Conservation (phyloP, 129 eudicot species). For the Saposhnikovia divaricata region DNA sequence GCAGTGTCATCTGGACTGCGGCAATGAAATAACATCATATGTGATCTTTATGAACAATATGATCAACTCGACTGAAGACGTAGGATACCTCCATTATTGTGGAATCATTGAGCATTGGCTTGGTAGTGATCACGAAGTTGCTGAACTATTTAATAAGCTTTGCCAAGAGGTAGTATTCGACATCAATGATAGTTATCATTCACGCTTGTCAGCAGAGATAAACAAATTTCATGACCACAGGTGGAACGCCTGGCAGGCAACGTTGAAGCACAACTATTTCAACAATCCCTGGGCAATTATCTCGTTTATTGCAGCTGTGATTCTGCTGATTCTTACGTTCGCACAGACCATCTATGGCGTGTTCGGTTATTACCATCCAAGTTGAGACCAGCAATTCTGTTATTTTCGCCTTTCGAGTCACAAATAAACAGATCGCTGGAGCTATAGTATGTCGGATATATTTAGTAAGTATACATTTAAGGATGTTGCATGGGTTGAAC, state of each 20-base stretch:
- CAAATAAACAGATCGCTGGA: not conserved
- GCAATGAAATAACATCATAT: slow-evolving; percentile 64
- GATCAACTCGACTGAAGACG: slow-evolving; percentile 64
- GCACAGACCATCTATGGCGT: slow-evolving; percentile 54
- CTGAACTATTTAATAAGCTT: slow-evolving; percentile 59
- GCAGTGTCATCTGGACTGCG: slow-evolving; percentile 65
- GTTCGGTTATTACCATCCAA: slow-evolving; percentile 20
- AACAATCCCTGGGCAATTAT: slow-evolving; percentile 83
- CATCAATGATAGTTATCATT: slow-evolving; percentile 61
- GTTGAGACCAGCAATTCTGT: not conserved
- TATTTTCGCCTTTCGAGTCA: not conserved
- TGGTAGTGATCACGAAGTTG: slow-evolving; percentile 71
- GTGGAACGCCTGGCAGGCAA: slow-evolving; percentile 73
- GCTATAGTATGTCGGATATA: not conserved
- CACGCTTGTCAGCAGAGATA: slow-evolving; percentile 46
- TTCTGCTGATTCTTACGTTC: slow-evolving; percentile 50
- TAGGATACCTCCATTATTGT: slow-evolving; percentile 55
- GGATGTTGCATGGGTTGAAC: not conserved
- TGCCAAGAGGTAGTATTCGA: slow-evolving; percentile 77
- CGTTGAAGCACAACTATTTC: slow-evolving; percentile 61
- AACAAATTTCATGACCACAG: slow-evolving; percentile 49
- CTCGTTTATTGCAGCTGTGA: slow-evolving; percentile 69
- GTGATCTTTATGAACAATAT: slow-evolving; percentile 81
- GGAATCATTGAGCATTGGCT: slow-evolving; percentile 86
- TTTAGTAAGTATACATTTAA: not conserved